Percentiles rank a stretch among this genome's conserved stretches.
phyloP scores from a whole-genome alignment of 2,329 filamentous ascomycete genomes.

The Venturia nashicola region DNA sequence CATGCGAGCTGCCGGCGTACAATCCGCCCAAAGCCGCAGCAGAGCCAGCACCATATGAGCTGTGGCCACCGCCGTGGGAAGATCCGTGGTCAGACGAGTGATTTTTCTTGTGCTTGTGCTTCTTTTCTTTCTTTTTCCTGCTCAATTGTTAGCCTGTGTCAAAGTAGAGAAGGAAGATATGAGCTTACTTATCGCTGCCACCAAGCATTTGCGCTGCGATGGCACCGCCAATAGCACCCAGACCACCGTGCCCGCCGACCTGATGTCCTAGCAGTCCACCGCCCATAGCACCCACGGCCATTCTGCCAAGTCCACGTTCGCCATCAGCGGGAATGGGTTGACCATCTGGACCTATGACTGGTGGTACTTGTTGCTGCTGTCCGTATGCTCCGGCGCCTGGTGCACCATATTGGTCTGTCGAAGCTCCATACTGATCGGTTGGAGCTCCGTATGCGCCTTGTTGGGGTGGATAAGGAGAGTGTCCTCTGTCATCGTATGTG shows the following conservation, averaged over 20 bases:
- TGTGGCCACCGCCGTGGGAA: neutral
- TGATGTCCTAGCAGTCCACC: slow-evolving; percentile 9
- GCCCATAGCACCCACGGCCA: slow-evolving; percentile 6
- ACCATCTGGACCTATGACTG: neutral
- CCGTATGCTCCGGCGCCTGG: neutral
- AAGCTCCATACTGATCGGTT: neutral
- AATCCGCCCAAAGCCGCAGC: neutral
- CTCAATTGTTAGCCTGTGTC: neutral
- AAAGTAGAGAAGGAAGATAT: neutral
- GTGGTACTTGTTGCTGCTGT: neutral
- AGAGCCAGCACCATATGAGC: slow-evolving; percentile 3
- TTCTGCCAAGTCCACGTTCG: slow-evolving; percentile 10
- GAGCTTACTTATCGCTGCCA: slow-evolving; percentile 9
- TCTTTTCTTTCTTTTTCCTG: slow-evolving; percentile 11
- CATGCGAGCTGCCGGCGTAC: slow-evolving; percentile 3
- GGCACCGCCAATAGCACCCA: slow-evolving; percentile 10
- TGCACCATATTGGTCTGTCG: neutral
- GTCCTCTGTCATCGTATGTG: slow-evolving; percentile 2
- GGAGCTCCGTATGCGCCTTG: slow-evolving; percentile 1
- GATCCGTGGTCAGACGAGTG: neutral
- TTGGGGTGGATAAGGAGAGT: neutral
- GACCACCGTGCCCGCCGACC: slow-evolving; percentile 7
- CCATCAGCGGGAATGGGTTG: slow-evolving; percentile 5
- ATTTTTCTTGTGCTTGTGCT: slow-evolving; percentile 10
- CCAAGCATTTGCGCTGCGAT: slow-evolving; percentile 9